These are phyloP conservation scores for Fusarium xyrophilum DNA, from an alignment of 2,329 filamentous ascomycete genomes.

Conservation along the genomic window DNA sequence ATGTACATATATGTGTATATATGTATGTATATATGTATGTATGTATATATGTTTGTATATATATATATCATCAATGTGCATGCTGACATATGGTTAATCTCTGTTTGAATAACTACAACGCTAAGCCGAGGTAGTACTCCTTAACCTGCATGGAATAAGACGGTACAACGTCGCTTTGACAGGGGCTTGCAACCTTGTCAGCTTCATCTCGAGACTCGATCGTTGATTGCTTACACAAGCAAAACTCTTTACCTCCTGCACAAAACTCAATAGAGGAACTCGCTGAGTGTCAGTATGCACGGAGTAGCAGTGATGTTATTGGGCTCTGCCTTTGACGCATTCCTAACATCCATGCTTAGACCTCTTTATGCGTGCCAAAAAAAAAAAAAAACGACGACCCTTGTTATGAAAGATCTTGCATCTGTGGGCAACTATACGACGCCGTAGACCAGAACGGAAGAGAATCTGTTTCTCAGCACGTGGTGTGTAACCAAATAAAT, in stretches of 20 bases:
- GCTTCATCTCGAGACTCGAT: constrained; percentile 1
- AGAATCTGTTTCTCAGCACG: background rate
- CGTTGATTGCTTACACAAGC: constrained; percentile 16
- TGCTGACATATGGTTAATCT: constrained; percentile 17
- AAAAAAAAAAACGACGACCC: background rate
- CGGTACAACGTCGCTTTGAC: constrained; percentile 10
- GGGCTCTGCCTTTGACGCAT: background rate
- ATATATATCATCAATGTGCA: background rate
- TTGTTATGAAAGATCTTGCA: background rate
- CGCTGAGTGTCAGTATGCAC: background rate
- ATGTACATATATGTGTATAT: background rate
- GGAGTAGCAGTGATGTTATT: background rate
- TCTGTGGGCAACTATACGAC: background rate
- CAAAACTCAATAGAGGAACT: constrained; percentile 2
- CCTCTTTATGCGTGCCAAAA: background rate
- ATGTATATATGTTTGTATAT: constrained; percentile 1
- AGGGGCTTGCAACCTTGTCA: constrained; percentile 28
- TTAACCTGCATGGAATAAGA: constrained; percentile 4
- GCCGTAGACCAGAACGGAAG: background rate
- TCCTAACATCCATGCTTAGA: background rate
- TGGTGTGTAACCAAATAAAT: background rate
- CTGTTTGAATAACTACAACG: background rate
- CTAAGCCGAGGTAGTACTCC: constrained; percentile 14
- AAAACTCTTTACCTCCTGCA: constrained; percentile 8
- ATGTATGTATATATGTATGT: constrained; percentile 5